Evolutionary conservation across 306 rosid genomes (phyloP).

Genomic region (Luffa acutangula): DNA sequence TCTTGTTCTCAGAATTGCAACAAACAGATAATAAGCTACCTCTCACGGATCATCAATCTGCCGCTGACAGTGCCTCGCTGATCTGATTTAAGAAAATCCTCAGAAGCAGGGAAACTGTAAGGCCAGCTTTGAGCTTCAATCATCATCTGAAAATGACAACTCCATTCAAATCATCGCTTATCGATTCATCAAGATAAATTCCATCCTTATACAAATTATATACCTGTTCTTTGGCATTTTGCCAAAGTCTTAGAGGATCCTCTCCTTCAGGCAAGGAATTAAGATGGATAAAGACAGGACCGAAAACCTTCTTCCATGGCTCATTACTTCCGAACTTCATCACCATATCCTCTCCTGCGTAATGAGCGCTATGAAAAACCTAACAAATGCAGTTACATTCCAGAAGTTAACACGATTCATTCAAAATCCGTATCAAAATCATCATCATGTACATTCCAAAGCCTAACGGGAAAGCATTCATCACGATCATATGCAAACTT

Average conservation of each 20-base stretch:
- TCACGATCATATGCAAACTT: background rate
- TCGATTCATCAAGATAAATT: background rate
- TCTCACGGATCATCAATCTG: constrained; percentile 49
- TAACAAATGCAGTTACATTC: constrained; percentile 16
- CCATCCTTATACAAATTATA: background rate
- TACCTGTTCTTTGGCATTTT: constrained; percentile 77
- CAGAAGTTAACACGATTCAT: background rate
- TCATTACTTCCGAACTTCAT: constrained; percentile 46
- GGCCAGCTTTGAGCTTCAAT: constrained; percentile 82
- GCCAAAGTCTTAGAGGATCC: constrained; percentile 48
- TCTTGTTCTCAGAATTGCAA: background rate
- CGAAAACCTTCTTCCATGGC: constrained; percentile 87
- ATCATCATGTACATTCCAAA: background rate
- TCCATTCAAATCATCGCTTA: background rate
- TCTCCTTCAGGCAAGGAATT: constrained; percentile 33
- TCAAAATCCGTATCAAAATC: background rate
- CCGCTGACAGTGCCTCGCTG: constrained; percentile 63
- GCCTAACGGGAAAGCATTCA: background rate
- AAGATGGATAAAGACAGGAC: constrained; percentile 65
- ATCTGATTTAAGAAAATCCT: constrained; percentile 41
- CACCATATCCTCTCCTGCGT: constrained; percentile 70
- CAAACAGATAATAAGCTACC: constrained; percentile 19
- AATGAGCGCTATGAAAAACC: constrained; percentile 86
- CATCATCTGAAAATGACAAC: constrained; percentile 39
- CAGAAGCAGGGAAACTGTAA: constrained; percentile 59